These are phyloP conservation scores for Rheum nobile DNA, from an alignment of 148 eudicot genomes.

Conservation along the genomic window DNA sequence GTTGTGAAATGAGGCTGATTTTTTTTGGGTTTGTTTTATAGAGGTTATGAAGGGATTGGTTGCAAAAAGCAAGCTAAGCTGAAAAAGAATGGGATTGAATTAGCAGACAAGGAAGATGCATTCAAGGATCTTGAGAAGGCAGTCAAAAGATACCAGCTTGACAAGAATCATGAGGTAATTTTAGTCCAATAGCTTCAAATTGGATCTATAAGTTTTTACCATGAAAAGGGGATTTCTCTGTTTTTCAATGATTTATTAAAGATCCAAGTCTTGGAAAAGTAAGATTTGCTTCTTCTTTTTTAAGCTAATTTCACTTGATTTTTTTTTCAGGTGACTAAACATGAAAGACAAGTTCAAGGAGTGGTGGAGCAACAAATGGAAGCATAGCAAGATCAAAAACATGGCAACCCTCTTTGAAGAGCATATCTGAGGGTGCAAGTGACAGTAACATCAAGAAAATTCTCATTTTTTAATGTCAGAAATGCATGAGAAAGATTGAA, in stretches of 20 bases:
- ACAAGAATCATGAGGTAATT: slow-evolving; percentile 45
- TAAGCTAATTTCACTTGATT: background rate
- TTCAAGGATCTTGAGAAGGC: slow-evolving; percentile 31
- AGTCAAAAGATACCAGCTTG: slow-evolving; percentile 33
- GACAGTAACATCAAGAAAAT: slow-evolving; percentile 11
- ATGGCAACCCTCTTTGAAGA: slow-evolving; percentile 80
- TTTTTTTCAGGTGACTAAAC: slow-evolving; percentile 43
- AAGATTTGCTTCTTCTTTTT: background rate
- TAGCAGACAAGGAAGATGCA: slow-evolving; percentile 27
- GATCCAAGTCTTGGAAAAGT: background rate
- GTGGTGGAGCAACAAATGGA: slow-evolving; percentile 24
- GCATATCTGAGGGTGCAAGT: slow-evolving; percentile 84
- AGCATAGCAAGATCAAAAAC: slow-evolving; percentile 39
- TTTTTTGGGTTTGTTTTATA: slow-evolving; percentile 16
- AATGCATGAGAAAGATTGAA: background rate
- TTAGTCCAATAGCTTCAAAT: background rate
- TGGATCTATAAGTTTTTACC: too few relatives aligned
- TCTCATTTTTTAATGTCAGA: background rate
- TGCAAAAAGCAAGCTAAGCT: slow-evolving; percentile 80
- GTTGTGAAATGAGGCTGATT: too few relatives aligned
- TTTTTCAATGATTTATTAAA: background rate
- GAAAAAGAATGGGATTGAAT: slow-evolving; percentile 48
- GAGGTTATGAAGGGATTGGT: slow-evolving; percentile 90
- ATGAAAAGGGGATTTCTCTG: too few relatives aligned
- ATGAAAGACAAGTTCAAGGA: slow-evolving; percentile 41